Percentiles rank a stretch among this genome's conserved stretches.
Evolutionary conservation across 2,329 filamentous ascomycete genomes (phyloP).

Genomic region (Penicillium sp.): DNA sequence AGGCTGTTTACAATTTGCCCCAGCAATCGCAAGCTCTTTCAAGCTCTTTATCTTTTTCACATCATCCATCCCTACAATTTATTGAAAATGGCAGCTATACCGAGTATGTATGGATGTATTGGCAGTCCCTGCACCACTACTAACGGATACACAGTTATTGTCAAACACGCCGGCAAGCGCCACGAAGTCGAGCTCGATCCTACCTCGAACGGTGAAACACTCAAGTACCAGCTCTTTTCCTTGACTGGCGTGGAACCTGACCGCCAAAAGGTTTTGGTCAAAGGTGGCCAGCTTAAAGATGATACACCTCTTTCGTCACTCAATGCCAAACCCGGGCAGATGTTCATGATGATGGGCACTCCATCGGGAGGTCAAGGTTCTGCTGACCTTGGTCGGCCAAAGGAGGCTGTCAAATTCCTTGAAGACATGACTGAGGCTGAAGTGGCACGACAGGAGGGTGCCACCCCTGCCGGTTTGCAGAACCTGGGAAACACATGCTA

Average conservation of each 20-base stretch:
- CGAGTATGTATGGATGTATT: constrained; percentile 43
- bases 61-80: not conserved
- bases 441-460: constrained; percentile 74
- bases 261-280: constrained; percentile 92
- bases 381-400: constrained; percentile 65
- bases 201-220: constrained; percentile 78
- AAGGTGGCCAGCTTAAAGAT: constrained; percentile 92
- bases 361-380: constrained; percentile 63
- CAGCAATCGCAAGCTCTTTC: constrained; percentile 10
- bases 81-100: constrained; percentile 53
- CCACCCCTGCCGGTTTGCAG: constrained; percentile 80
- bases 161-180: constrained; percentile 94
- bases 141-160: constrained; percentile 61
- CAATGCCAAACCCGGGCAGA: constrained; percentile 79
- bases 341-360: constrained; percentile 95
- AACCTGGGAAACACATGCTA: constrained; percentile 99
- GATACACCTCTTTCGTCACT: constrained; percentile 82
- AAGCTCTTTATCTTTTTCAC: constrained; percentile 6
- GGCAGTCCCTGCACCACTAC: not conserved
- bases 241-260: constrained; percentile 94
- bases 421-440: constrained; percentile 98
- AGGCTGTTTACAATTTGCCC: constrained; percentile 19
- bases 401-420: constrained; percentile 79
- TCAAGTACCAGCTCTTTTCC: constrained; percentile 95
- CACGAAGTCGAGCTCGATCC: constrained; percentile 91